Evolutionary conservation across 2,329 filamentous ascomycete genomes (phyloP).

Genomic region (Corinectria fuckeliana): DNA sequence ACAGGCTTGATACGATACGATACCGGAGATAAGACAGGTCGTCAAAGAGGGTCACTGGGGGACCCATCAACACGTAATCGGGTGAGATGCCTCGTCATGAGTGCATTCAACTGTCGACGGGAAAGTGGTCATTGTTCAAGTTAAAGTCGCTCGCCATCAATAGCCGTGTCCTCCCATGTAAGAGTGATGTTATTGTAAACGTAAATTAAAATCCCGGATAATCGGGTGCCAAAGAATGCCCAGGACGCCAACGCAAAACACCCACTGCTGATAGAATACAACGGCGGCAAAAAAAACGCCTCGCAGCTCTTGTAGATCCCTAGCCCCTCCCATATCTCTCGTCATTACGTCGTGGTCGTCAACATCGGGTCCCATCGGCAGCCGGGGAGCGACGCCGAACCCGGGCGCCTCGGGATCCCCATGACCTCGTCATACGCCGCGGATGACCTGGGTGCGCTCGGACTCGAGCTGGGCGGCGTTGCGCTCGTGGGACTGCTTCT

Average conservation of each 20-base stretch:
- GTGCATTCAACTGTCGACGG: neutral
- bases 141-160: neutral
- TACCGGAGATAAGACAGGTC: slow-evolving; percentile 39
- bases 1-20: slow-evolving; percentile 31
- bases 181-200: too few species aligned
- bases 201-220: slow-evolving; percentile 33
- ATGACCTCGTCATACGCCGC: slow-evolving; percentile 70
- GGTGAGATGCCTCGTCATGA: neutral
- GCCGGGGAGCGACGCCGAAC: slow-evolving; percentile 29
- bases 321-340: slow-evolving; percentile 21
- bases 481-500: slow-evolving; percentile 93
- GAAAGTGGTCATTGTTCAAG: neutral
- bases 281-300: slow-evolving; percentile 31
- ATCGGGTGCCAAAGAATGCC: slow-evolving; percentile 30
- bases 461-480: slow-evolving; percentile 92
- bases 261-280: slow-evolving; percentile 28
- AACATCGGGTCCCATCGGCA: slow-evolving; percentile 8
- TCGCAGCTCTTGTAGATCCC: slow-evolving; percentile 28
- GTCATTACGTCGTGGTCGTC: slow-evolving; percentile 39
- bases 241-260: slow-evolving; percentile 37
- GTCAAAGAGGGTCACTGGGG: neutral
- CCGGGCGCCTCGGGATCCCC: slow-evolving; percentile 10
- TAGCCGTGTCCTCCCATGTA: neutral
- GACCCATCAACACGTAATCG: slow-evolving; percentile 14
- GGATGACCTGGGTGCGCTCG: slow-evolving; percentile 93